Evolutionary conservation across 202 grass and related monocot species (phyloP).

Genomic region (Schoenoplectus triqueter): DNA sequence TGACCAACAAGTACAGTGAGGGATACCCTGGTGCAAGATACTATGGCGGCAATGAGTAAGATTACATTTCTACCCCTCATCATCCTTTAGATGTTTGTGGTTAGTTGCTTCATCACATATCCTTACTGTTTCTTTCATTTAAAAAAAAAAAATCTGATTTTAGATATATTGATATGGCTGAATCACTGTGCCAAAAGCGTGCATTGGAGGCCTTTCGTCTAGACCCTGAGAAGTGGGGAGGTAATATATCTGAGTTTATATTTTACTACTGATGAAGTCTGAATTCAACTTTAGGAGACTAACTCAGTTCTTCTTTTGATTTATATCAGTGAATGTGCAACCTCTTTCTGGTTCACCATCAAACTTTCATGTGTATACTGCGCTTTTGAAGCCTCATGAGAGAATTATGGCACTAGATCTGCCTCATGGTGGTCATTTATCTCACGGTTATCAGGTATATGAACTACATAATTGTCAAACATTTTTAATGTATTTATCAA

Average conservation of each 20-base stretch:
- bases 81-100: neutral
- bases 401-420: constrained; percentile 99
- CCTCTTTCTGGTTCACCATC: constrained; percentile 89
- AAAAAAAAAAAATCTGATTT: constrained; percentile 20
- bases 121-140: neutral
- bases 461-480: constrained; percentile 30
- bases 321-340: constrained; percentile 90
- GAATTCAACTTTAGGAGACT: constrained; percentile 16
- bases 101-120: neutral
- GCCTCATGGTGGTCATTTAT: constrained; percentile 99
- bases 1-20: constrained; percentile 99
- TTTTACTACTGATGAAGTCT: neutral
- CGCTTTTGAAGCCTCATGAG: constrained; percentile 94
- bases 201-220: constrained; percentile 86
- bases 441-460: constrained; percentile 96
- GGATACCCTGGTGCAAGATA: constrained; percentile 99
- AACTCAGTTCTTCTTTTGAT: constrained; percentile 32
- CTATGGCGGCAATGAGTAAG: constrained; percentile 97
- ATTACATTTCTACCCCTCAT: neutral
- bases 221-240: constrained; percentile 96
- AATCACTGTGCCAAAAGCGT: constrained; percentile 90
- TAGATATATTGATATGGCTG: constrained; percentile 97
- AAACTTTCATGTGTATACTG: constrained; percentile 99
- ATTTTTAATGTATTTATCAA: neutral
- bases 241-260: constrained; percentile 42